phyloP scores from a whole-genome alignment of 352 stramenopile genomes.

The Phytophthora syringae region DNA sequence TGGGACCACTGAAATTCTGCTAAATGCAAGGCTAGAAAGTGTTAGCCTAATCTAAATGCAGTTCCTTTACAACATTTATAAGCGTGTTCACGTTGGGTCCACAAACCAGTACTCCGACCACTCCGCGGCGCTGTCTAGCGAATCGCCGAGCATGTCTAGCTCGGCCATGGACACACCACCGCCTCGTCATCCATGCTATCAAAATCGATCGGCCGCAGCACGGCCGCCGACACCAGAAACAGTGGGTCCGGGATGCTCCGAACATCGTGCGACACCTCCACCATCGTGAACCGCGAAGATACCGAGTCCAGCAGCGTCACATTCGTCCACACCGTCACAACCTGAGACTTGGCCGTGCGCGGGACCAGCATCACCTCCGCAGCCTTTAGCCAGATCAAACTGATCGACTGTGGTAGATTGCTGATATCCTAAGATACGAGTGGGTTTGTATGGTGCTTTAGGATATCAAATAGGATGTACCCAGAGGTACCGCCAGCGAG shows the following conservation, averaged over 20 bases:
- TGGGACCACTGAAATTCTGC: not conserved
- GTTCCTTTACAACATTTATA: not conserved
- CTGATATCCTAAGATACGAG: too few species aligned
- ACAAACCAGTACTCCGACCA: too few species aligned
- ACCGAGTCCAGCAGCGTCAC: constrained; percentile 38
- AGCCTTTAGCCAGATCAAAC: constrained; percentile 25
- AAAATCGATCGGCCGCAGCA: constrained; percentile 9
- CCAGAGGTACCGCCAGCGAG: too few species aligned
- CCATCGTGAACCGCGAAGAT: not conserved
- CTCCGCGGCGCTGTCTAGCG: too few species aligned
- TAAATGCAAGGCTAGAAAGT: not conserved
- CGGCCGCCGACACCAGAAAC: constrained; percentile 1
- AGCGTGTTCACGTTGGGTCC: too few species aligned
- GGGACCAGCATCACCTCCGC: constrained; percentile 35
- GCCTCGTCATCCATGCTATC: too few species aligned
- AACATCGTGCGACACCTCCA: constrained; percentile 35
- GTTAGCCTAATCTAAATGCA: not conserved
- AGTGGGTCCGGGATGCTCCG: constrained; percentile 19
- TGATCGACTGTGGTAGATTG: constrained; percentile 17
- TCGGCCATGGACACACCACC: too few species aligned
- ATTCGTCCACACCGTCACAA: constrained; percentile 34
- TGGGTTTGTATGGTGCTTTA: too few species aligned
- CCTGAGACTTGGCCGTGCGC: constrained; percentile 27
- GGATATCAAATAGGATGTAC: too few species aligned
- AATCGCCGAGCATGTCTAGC: too few species aligned